Conservation (phyloP, 2,329 filamentous ascomycete species). For the Aciculosporium take region DNA sequence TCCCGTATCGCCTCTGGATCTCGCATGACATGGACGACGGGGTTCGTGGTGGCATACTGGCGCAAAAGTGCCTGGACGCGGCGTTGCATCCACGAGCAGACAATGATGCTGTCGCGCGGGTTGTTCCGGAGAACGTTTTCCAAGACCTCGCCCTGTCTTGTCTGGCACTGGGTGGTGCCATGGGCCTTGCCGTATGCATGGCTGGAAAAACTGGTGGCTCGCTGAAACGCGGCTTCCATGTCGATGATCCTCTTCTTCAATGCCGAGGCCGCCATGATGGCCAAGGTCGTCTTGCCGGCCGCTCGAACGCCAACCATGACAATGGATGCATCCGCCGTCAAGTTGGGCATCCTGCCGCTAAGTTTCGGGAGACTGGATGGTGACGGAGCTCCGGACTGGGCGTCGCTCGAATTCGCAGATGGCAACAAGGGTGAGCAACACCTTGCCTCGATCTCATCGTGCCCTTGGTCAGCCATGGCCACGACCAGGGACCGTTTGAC, state of each 20-base stretch:
- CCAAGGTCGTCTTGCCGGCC: slow-evolving; percentile 61
- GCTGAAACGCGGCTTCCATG: slow-evolving; percentile 52
- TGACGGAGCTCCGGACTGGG: slow-evolving; percentile 12
- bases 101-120: slow-evolving; percentile 48
- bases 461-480: slow-evolving; percentile 17
- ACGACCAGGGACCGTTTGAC: slow-evolving; percentile 26
- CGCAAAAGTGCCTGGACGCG: slow-evolving; percentile 45
- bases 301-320: slow-evolving; percentile 60
- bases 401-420: not conserved
- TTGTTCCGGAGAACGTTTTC: slow-evolving; percentile 45
- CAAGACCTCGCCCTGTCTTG: slow-evolving; percentile 47
- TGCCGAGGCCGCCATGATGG: slow-evolving; percentile 59
- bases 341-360: slow-evolving; percentile 22
- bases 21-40: slow-evolving; percentile 56
- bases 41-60: slow-evolving; percentile 48
- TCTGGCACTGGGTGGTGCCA: slow-evolving; percentile 47
- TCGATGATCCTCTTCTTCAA: slow-evolving; percentile 56
- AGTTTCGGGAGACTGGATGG: slow-evolving; percentile 13
- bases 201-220: slow-evolving; percentile 46
- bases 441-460: not conserved
- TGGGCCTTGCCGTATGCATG: slow-evolving; percentile 48
- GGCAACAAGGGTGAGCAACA: not conserved
- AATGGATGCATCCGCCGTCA: slow-evolving; percentile 51
- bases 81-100: slow-evolving; percentile 58
- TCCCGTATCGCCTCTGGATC: slow-evolving; percentile 50